These are phyloP conservation scores for Galeopsis tetrahit DNA, from an alignment of 257 asterid genomes.

Conservation along the genomic window DNA sequence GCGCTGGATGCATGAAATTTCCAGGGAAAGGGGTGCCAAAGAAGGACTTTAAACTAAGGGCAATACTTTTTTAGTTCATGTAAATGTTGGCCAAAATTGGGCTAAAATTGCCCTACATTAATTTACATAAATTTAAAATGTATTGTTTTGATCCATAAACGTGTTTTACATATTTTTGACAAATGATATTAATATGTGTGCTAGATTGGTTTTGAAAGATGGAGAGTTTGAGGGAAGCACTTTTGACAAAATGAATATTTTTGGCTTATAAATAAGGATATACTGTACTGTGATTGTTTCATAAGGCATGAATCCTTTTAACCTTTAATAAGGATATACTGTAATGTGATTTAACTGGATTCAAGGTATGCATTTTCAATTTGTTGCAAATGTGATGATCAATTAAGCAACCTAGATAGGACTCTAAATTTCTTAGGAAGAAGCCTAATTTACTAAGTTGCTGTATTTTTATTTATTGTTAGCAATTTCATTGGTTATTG, in stretches of 20 bases:
- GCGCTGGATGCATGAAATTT: no score
- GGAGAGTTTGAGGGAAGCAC: background rate
- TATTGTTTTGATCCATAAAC: background rate
- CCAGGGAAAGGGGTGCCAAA: no score
- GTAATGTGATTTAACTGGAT: conserved; percentile 75
- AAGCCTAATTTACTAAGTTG: conserved; percentile 5
- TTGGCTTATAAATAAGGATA: background rate
- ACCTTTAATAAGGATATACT: background rate
- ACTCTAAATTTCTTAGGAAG: background rate
- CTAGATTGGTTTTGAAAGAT: background rate
- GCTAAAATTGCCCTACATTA: no score
- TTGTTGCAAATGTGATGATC: background rate
- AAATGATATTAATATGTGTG: background rate
- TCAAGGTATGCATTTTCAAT: conserved; percentile 57
- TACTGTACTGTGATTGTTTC: background rate
- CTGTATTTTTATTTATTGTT: background rate
- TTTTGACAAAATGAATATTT: background rate
- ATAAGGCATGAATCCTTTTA: background rate
- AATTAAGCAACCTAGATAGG: no score
- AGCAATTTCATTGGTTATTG: conserved; percentile 2
- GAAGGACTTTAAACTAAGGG: no score
- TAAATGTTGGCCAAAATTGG: no score
- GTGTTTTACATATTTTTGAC: background rate
- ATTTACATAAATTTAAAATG: no score
- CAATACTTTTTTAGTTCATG: no score